A percentile compares a stretch with the other conserved stretches of the same genome.
These are phyloP conservation scores for Xylaria sp. DNA, from an alignment of 2,329 filamentous ascomycete species.

Conservation along the genomic window DNA sequence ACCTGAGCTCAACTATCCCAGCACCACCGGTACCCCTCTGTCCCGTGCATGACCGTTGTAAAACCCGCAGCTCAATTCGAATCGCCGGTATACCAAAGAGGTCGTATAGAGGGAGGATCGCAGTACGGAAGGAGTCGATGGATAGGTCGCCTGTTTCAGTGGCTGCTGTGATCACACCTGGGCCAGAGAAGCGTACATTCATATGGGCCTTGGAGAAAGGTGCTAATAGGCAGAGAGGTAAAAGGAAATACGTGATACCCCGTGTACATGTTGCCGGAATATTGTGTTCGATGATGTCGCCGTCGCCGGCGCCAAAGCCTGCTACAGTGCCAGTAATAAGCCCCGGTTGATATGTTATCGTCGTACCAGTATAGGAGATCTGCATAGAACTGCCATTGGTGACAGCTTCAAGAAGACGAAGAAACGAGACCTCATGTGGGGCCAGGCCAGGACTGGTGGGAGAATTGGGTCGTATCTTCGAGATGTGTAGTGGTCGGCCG, in stretches of 20 bases:
- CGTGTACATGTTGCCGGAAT: constrained; percentile 80
- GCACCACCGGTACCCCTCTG: constrained; percentile 81
- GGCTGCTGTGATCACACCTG: constrained; percentile 90
- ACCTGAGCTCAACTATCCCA: constrained; percentile 91
- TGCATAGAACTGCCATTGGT: constrained; percentile 96
- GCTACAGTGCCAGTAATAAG: constrained; percentile 87
- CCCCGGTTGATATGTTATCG: constrained; percentile 89
- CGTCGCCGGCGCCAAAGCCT: constrained; percentile 72
- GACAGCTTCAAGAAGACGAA: constrained; percentile 91
- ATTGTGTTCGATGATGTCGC: constrained; percentile 83
- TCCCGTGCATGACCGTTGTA: constrained; percentile 82
- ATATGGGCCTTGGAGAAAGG: constrained; percentile 93
- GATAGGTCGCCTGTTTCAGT: constrained; percentile 88
- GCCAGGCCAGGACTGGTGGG: constrained; percentile 89
- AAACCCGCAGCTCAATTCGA: constrained; percentile 85
- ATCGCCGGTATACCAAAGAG: constrained; percentile 85
- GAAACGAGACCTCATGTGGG: constrained; percentile 92
- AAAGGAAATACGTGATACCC: constrained; percentile 90
- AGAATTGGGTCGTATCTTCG: constrained; percentile 89
- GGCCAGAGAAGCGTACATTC: constrained; percentile 89
- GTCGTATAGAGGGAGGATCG: constrained; percentile 88
- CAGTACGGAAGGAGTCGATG: constrained; percentile 92
- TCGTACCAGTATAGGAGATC: constrained; percentile 95
- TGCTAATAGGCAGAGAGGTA: constrained; percentile 88
- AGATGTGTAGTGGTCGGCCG: constrained; percentile 88